A percentile compares a stretch with the other conserved stretches of the same genome.
Evolutionary conservation across 371 early-diverging fungal genomes (phyloP).

Genomic region (Mucor mucedo): DNA sequence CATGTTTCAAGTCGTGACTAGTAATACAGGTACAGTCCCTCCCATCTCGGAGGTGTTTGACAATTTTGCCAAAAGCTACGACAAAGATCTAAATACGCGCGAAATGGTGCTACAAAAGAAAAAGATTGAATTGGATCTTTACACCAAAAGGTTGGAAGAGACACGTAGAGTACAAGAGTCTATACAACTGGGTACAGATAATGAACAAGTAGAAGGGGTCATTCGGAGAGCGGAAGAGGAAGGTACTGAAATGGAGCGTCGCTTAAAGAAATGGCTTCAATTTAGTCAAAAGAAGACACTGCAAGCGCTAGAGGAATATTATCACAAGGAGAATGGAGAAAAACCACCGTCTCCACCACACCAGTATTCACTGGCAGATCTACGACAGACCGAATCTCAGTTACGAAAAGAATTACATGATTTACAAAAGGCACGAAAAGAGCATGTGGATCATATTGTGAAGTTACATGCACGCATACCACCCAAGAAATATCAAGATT

Average conservation of each 20-base stretch:
- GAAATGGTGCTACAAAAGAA: constrained; percentile 34
- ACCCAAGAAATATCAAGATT: constrained; percentile 45
- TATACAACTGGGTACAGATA: background rate
- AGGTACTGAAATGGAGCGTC: constrained; percentile 16
- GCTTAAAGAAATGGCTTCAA: constrained; percentile 18
- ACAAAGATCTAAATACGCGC: constrained; percentile 31
- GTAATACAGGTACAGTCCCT: constrained; percentile 8
- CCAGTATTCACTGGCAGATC: constrained; percentile 4
- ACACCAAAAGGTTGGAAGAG: constrained; percentile 29
- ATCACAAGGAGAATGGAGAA: constrained; percentile 4
- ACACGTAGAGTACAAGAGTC: constrained; percentile 24
- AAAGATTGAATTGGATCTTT: constrained; percentile 31
- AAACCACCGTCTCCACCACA: constrained; percentile 19
- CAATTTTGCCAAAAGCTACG: constrained; percentile 41
- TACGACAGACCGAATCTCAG: constrained; percentile 3
- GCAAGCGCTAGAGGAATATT: constrained; percentile 1
- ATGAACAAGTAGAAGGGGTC: constrained; percentile 1
- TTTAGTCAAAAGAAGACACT: constrained; percentile 23
- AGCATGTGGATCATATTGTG: constrained; percentile 27
- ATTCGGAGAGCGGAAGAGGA: background rate
- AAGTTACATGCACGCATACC: constrained; percentile 34
- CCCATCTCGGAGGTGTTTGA: constrained; percentile 43
- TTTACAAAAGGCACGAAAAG: constrained; percentile 21
- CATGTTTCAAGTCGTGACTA: constrained; percentile 25
- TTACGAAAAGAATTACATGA: constrained; percentile 13